These are phyloP conservation scores for Peziza echinospora DNA, from an alignment of 495 filamentous ascomycete species.

Conservation along the genomic window DNA sequence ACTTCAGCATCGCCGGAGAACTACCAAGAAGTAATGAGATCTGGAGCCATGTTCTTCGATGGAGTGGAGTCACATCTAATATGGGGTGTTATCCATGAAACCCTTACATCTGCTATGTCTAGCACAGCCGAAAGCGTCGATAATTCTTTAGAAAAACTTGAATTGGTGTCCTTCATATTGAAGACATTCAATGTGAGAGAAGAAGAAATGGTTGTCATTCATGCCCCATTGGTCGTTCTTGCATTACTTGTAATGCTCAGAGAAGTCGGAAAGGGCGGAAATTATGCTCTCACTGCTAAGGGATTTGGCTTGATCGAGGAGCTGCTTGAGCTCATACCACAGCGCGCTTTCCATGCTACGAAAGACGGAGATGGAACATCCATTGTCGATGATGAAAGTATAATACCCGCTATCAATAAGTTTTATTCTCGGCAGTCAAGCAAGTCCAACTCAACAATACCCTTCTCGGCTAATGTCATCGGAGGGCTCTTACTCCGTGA, in stretches of 20 bases:
- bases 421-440: background rate
- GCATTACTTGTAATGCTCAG: constrained; percentile 28
- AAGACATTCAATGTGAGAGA: constrained; percentile 80
- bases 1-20: constrained; percentile 36
- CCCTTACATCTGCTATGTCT: constrained; percentile 36
- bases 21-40: constrained; percentile 71
- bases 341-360: constrained; percentile 36
- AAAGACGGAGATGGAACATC: background rate
- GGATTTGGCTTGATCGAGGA: constrained; percentile 32
- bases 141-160: constrained; percentile 36
- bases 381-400: background rate
- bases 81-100: constrained; percentile 54
- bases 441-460: background rate
- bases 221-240: constrained; percentile 56
- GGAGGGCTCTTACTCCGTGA: background rate
- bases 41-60: constrained; percentile 90
- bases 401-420: background rate
- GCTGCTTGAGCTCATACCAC: constrained; percentile 44
- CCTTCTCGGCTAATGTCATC: background rate
- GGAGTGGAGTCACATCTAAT: constrained; percentile 86
- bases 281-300: constrained; percentile 10
- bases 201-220: constrained; percentile 79
- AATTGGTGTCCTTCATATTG: constrained; percentile 61
- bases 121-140: constrained; percentile 21
- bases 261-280: background rate